Evolutionary conservation across 148 eudicot genomes (phyloP), one percentile per base, ranked within the genome.

Genomic region (Pharnaceum exiguum): DNA sequence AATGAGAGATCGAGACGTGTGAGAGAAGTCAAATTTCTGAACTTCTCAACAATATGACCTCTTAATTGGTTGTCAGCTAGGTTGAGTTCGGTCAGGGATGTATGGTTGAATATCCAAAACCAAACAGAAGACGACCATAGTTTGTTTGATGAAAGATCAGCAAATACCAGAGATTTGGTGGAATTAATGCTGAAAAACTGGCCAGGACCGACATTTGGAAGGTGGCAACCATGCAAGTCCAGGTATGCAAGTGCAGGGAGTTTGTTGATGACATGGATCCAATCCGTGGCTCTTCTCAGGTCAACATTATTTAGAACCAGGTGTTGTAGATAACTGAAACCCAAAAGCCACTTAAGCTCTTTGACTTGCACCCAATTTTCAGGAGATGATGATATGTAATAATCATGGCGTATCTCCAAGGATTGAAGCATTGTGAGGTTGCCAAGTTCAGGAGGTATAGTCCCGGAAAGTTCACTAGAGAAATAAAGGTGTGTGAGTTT

Each of bases 231-330:
- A 29, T 25, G 46, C 40, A 57, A 68, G 44, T 45, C 71, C 55
- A 68, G 55, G 60, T 55, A 59, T 40, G 3, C 38, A 12, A 51
- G 52, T 51, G 31, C 52, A 53, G 76, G 71, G 46, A 72, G 67
- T 21, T 30, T 55, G 13, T 31, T 42, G n/a, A 63, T 59, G 40
- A 40, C 51, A 18, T 22, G 23, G 48, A 63, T 3, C 67, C 58
- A 63, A 43, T 63, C 59, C 3, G 30, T 51, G 42, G 59, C 59
- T 30, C 26, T 23, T 29, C 30, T 28, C 29, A 63, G 59, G 27
- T 10, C 12, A 43, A 42, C 29, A 51, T 3, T 0, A 13, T 2
- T 0, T 1, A 63, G 48, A 63, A 40, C 38, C 9, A 63, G 67
- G 51, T 18, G 67, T 31, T 42, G 51, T 5, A 63, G 25, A 30